These are phyloP conservation scores for Zasmidium cellare DNA, from an alignment of 2,329 filamentous ascomycete genomes.

Conservation along the genomic window DNA sequence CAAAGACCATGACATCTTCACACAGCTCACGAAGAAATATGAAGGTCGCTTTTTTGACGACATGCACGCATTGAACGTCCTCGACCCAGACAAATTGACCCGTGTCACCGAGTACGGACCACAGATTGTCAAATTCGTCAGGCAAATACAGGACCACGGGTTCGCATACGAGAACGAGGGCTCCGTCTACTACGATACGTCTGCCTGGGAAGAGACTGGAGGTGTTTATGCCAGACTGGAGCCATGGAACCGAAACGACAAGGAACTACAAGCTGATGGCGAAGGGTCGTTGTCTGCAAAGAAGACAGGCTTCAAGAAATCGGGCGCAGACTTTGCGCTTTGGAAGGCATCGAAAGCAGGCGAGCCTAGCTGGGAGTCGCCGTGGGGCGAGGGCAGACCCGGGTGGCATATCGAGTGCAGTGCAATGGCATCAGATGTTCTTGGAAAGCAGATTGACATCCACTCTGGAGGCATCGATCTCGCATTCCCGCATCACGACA, in stretches of 20 bases:
- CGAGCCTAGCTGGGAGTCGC: constrained; percentile 85
- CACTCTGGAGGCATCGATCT: constrained; percentile 92
- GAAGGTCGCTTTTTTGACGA: constrained; percentile 87
- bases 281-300: constrained; percentile 72
- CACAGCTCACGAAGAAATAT: constrained; percentile 79
- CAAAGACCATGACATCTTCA: constrained; percentile 75
- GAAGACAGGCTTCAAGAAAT: constrained; percentile 64
- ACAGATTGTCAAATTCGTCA: constrained; percentile 82
- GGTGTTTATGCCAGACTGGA: constrained; percentile 84
- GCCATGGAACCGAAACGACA: constrained; percentile 82
- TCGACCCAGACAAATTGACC: constrained; percentile 77
- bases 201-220: constrained; percentile 77
- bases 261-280: constrained; percentile 80
- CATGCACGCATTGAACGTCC: constrained; percentile 81
- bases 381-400: constrained; percentile 83
- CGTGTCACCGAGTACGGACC: constrained; percentile 90
- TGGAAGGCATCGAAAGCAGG: constrained; percentile 93
- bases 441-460: constrained; percentile 84
- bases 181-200: constrained; percentile 92
- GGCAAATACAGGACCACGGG: constrained; percentile 78
- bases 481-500: constrained; percentile 89
- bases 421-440: constrained; percentile 88
- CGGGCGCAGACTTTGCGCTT: constrained; percentile 80
- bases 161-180: constrained; percentile 73
- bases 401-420: constrained; percentile 98